Evolutionary conservation across 2,329 filamentous ascomycete genomes (phyloP).

Genomic region (Drechslerella dactyloides): DNA sequence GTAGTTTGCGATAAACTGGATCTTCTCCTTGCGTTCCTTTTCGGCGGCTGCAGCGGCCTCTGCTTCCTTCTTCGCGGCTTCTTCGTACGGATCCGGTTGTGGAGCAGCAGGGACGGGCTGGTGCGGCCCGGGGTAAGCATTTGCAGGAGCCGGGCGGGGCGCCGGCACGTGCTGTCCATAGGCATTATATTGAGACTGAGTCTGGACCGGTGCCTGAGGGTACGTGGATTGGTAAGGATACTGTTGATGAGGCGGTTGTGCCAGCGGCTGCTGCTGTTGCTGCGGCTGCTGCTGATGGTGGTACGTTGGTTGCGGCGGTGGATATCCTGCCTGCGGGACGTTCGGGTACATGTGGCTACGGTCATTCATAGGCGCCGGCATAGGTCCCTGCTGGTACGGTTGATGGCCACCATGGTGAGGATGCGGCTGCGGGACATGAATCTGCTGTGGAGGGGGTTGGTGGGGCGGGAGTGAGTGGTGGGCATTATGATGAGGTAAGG

Average conservation of each 20-base stretch:
- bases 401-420: slow-evolving; percentile 13
- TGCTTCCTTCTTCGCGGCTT: slow-evolving; percentile 39
- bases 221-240: slow-evolving; percentile 12
- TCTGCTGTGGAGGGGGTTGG: slow-evolving; percentile 13
- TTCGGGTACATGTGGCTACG: slow-evolving; percentile 19
- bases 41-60: slow-evolving; percentile 27
- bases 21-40: slow-evolving; percentile 43
- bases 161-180: slow-evolving; percentile 20
- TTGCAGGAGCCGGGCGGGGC: slow-evolving; percentile 16
- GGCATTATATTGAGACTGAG: slow-evolving; percentile 29
- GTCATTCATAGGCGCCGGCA: slow-evolving; percentile 11
- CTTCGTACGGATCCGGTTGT: slow-evolving; percentile 37
- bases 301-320: slow-evolving; percentile 19
- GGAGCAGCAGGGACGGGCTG: slow-evolving; percentile 17
- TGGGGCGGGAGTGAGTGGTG: slow-evolving; percentile 9
- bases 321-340: slow-evolving; percentile 16
- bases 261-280: slow-evolving; percentile 3
- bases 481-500: slow-evolving; percentile 20
- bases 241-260: slow-evolving; percentile 17
- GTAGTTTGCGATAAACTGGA: slow-evolving; percentile 34
- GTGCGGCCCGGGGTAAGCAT: slow-evolving; percentile 8
- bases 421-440: slow-evolving; percentile 26
- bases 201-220: slow-evolving; percentile 16
- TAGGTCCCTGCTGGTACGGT: slow-evolving; percentile 11
- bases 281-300: slow-evolving; percentile 20